Base-by-base conservation (phyloP, 106 monocot species). In the Platanthera guangdongensis region DNA sequence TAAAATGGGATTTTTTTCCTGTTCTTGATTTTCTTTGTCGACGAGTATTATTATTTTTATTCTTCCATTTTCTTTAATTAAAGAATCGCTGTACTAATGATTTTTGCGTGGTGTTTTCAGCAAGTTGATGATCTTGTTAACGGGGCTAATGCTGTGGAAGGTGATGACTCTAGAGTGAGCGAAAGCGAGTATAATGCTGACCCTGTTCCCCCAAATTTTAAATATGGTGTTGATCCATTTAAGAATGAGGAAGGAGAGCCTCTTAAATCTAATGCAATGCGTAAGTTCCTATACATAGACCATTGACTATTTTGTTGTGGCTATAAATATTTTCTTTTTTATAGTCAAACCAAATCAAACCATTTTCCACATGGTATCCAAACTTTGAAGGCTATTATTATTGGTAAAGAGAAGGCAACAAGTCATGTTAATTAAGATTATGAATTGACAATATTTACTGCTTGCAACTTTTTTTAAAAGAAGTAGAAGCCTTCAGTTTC, bases 181-280 rank as follows among this genome's bases (percentile, higher is more conserved):
- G 71, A 5, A 57, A 46, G 19, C 25, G 82, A 80, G 39, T 45
- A 76, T 60, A 51, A 72, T 74, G 18, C 47, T 57, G 57, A 72
- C 11, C 51, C 65, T 51, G 28, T 12, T 47, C 30, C 19, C 12
- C 73, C 52, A 47, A 82, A 48, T 45, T 57, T 60, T 54, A 87
- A 79, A 54, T 52, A 65, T 68, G 84, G 90, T 19, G 51, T 74
- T 71, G 96, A 96, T 81, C 84, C 75, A 12, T 96, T 91, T 71
- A 77, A 84, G 30, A 72, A 73, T 78, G 87, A 93, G 51, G 96
- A 93, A 80, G 60, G 8, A 52, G 93, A 96, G 68, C 96, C 93
- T 82, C 79, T 81, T 47, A 96, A 89, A 77, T 91, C 89, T 54
- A 79, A 85, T 77, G 93, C 96, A 25, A 93, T 93, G 96, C 78